Conservation (phyloP, 192 early-diverging fungal species). For the Backusella australiensis region DNA sequence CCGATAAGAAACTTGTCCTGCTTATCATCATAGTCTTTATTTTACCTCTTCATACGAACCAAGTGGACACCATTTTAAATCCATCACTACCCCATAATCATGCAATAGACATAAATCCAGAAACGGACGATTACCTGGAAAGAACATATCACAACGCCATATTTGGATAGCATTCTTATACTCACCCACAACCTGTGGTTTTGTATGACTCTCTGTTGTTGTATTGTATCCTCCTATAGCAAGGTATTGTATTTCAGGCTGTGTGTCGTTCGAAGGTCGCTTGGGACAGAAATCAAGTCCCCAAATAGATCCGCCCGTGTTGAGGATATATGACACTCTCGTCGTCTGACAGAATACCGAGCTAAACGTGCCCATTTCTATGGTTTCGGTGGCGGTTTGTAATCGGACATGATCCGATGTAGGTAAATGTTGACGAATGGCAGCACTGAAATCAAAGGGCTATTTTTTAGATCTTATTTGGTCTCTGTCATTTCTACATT, state of each 20-base stretch:
- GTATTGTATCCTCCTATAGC: slow-evolving; percentile 35
- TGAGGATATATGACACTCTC: slow-evolving; percentile 23
- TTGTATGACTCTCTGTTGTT: slow-evolving; percentile 25
- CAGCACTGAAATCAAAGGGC: not conserved
- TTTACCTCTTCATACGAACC: slow-evolving; percentile 31
- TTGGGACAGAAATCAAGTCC: slow-evolving; percentile 32
- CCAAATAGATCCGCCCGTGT: slow-evolving; percentile 40
- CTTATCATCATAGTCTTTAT: no score
- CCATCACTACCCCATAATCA: slow-evolving; percentile 28
- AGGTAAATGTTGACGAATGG: not conserved
- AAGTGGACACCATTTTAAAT: slow-evolving; percentile 42
- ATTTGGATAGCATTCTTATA: slow-evolving; percentile 36
- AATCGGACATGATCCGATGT: not conserved
- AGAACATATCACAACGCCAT: slow-evolving; percentile 24
- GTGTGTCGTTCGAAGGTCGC: not conserved
- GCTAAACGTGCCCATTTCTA: not conserved
- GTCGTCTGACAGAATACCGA: not conserved
- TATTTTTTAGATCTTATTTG: not conserved
- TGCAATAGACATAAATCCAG: slow-evolving; percentile 39
- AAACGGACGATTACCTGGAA: not conserved
- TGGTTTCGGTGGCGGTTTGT: not conserved
- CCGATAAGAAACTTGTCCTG: not conserved
- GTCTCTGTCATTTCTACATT: not conserved
- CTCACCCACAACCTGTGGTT: slow-evolving; percentile 9
- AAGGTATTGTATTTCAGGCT: slow-evolving; percentile 26